Conservation (phyloP, 768 basidiomycete species). For the Leccinum boreale region DNA sequence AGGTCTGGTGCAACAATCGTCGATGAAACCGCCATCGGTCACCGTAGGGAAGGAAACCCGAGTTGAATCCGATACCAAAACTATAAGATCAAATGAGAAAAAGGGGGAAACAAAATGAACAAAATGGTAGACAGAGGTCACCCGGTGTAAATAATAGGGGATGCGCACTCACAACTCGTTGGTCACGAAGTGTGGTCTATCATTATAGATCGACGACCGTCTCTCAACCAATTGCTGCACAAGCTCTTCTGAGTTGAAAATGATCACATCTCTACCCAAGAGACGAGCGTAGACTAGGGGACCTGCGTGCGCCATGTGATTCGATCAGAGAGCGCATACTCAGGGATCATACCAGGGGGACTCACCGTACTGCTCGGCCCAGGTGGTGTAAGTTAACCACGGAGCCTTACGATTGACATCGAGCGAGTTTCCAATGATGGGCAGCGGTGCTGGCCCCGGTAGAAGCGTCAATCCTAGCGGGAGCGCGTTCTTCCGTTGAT, state of each 20-base stretch:
- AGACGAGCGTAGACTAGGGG: conserved; percentile 2
- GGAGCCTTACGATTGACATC: conserved; percentile 2
- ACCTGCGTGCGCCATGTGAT: not conserved
- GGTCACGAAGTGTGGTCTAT: conserved; percentile 8
- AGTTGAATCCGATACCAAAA: conserved; percentile 17
- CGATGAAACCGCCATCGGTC: conserved; percentile 5
- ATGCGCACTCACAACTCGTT: conserved; percentile 8
- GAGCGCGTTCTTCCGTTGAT: not conserved
- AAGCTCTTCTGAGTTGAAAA: conserved; percentile 11
- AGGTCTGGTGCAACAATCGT: conserved; percentile 17
- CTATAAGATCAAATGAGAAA: not conserved
- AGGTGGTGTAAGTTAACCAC: conserved; percentile 12
- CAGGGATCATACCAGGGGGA: not conserved
- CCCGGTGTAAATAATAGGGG: not conserved
- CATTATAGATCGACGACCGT: conserved; percentile 17
- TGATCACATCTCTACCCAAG: conserved; percentile 3
- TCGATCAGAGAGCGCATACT: not conserved
- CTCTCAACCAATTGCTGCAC: conserved; percentile 11
- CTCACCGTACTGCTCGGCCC: conserved; percentile 12
- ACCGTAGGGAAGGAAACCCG: conserved; percentile 1
- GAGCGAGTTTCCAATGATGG: conserved; percentile 13
- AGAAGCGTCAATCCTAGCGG: not conserved
- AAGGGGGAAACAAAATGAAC: not conserved
- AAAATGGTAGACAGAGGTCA: not conserved
- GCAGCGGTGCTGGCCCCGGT: conserved; percentile 12